phyloP scores from a whole-genome alignment of 768 basidiomycete genomes.

The Neoboletus magnificus region DNA sequence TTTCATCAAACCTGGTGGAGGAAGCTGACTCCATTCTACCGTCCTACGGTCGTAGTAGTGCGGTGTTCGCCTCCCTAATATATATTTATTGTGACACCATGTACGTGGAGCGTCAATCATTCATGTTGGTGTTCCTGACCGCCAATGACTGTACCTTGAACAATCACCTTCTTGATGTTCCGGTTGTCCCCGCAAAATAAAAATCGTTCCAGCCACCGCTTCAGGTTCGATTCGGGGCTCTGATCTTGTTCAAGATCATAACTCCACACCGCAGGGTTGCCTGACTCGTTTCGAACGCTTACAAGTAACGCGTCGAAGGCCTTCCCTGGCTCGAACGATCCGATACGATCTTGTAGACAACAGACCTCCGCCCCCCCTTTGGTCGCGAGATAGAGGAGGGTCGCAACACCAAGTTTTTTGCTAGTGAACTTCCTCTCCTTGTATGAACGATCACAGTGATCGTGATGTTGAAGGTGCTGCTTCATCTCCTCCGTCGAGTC shows the following conservation, averaged over 20 bases:
- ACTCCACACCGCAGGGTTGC: conserved; percentile 58
- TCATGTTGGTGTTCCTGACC: conserved; percentile 46
- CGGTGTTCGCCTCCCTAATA: neutral
- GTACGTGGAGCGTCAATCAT: neutral
- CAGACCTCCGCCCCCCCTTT: conserved; percentile 88
- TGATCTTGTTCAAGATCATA: conserved; percentile 35
- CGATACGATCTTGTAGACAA: conserved; percentile 60
- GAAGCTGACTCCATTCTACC: neutral
- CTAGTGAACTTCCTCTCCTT: conserved; percentile 40
- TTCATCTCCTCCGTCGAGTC: neutral
- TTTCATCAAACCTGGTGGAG: neutral
- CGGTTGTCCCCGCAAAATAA: conserved; percentile 85
- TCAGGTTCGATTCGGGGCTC: conserved; percentile 38
- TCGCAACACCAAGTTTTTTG: conserved; percentile 66
- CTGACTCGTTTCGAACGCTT: conserved; percentile 48
- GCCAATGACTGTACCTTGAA: conserved; percentile 76
- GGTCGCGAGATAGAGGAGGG: conserved; percentile 88
- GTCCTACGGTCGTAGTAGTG: neutral
- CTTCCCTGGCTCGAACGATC: conserved; percentile 78
- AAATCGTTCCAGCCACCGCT: conserved; percentile 71
- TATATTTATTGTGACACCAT: conserved; percentile 2
- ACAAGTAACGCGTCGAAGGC: conserved; percentile 88
- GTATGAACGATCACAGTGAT: neutral
- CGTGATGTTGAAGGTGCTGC: neutral
- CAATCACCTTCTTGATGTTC: conserved; percentile 79